Evolutionary conservation across 108 stramenopile genomes (phyloP).

Genomic region (Skeletonema grethae): DNA sequence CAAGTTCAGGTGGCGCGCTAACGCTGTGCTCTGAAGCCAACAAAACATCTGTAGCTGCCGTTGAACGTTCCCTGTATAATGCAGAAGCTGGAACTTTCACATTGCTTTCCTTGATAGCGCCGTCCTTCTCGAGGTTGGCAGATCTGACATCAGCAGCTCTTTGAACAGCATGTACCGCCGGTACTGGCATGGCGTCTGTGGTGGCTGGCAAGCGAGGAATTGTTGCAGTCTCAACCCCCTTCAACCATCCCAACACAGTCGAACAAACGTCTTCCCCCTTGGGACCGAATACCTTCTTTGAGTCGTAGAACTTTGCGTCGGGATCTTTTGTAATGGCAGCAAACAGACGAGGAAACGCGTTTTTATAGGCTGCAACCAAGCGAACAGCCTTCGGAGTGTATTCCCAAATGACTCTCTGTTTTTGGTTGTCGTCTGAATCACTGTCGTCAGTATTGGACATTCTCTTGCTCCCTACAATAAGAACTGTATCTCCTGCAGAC

Average conservation of each 20-base stretch:
- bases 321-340: slow-evolving; percentile 70
- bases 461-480: slow-evolving; percentile 76
- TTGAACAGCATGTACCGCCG: slow-evolving; percentile 92
- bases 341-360: slow-evolving; percentile 91
- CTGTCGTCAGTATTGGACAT: slow-evolving; percentile 32
- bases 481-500: slow-evolving; percentile 81
- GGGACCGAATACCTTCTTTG: slow-evolving; percentile 73
- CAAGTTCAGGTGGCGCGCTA: slow-evolving; percentile 82
- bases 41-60: slow-evolving; percentile 76
- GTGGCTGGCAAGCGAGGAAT: slow-evolving; percentile 90
- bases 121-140: slow-evolving; percentile 71
- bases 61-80: slow-evolving; percentile 77
- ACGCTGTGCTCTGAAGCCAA: slow-evolving; percentile 71
- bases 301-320: slow-evolving; percentile 88
- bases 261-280: slow-evolving; percentile 71
- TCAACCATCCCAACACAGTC: slow-evolving; percentile 87
- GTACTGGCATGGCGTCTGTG: slow-evolving; percentile 87
- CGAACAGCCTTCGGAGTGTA: slow-evolving; percentile 91
- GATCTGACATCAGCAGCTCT: slow-evolving; percentile 88
- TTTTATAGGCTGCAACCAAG: slow-evolving; percentile 88
- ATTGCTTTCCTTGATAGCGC: slow-evolving; percentile 79
- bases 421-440: slow-evolving; percentile 48
- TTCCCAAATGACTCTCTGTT: slow-evolving; percentile 83
- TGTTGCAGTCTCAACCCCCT: slow-evolving; percentile 80
- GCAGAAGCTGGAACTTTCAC: slow-evolving; percentile 81